Evolutionary conservation across 192 early-diverging fungal species (phyloP), one percentile per base, ranked within the genome.

Genomic region (Tieghemiomyces parasiticus): DNA sequence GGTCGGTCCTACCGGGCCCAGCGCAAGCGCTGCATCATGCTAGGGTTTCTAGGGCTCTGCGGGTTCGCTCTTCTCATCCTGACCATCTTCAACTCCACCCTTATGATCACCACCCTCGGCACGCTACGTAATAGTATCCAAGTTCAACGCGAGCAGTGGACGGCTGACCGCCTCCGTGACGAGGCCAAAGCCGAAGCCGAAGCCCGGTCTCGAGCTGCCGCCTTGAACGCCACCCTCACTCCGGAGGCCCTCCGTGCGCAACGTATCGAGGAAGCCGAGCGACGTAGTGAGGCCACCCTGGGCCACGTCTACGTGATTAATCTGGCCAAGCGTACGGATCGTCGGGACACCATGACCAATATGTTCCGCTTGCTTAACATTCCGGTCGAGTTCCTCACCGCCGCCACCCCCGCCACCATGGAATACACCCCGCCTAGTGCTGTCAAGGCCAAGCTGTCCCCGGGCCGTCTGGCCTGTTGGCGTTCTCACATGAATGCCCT

Each of bases 271-370:
- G 16, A 6, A 10, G 38, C 6, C 8, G 38, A 42, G 16, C 38
- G 16, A 6, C 38, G 38, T 16, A 42, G 16, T 16, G 38, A 64
- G 47, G 49, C 65, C 14, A 65, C 63, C 3, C 67, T 62, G 29
- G 63, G 64, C 38, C 70, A 71, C 53, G 51, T 71, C 44, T 71
- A 71, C 59, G 35, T 71, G 2, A 50, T 71, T 29, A 65, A 67
- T 61, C 61, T 61, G 20, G 24, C 49, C 13, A 58, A 54, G 26
- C 58, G 65, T 25, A 60, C 65, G 0, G 46, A 60, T 0, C 58
- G 48, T 0, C 63, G 67, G 0, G 42, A 50, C 14, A 60, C 63
- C 45, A 67, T 67, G 58, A 44, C 60, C 0, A 28, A 59, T 10
- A 34, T 71, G 2, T 31, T 71, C 31, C 70, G 67, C 25, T 32